Evolutionary conservation across 1,139 yeast species (phyloP), one percentile per base, ranked within the genome.

Genomic region (Candida albicans): DNA sequence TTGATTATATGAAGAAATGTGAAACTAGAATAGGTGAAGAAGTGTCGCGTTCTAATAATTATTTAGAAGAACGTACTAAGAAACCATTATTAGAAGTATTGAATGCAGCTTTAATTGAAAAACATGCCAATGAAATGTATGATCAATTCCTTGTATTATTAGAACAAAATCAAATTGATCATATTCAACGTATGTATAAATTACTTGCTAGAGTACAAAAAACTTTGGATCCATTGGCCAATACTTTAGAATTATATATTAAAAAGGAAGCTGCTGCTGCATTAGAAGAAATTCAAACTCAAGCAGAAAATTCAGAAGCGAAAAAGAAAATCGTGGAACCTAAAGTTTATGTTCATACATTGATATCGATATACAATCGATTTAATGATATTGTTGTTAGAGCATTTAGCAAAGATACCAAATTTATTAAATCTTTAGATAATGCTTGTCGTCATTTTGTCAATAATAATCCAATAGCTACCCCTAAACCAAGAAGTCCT

Each of bases 1-100:
- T 91, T 33, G 96, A 89, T 59, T 93, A 93, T 66, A 84, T 93
- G 81, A 82, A 80, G 52, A 88, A 86, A 62, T 96, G 96, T 40
- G 91, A 87, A 56, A 75, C 79, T 38, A 76, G 97, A 51, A 79
- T 93, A 39, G 79, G 80, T 33, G 96, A 90, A 61, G 99, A 93
- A 65, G 80, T 84, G 46, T 78, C 83, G 40, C 76, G 95, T 41
- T 82, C 93, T 48, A 84, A 83, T 49, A 77, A 84, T 61, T 87
- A 87, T 58, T 74, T 90, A 62, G 96, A 91, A 63, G 95, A 89
- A 44, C 91, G 87, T 59, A 87, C 96, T 13, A 87, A 87, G 59
- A 80, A 82, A 53, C 82, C 84, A 38, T 75, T 93, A 48, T 79
- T 88, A 56, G 89, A 82, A 44, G 79, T 86, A 11, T 77, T 93